Conservation (phyloP, 805 yeast species). For the Wickerhamiella sergipiensis region DNA sequence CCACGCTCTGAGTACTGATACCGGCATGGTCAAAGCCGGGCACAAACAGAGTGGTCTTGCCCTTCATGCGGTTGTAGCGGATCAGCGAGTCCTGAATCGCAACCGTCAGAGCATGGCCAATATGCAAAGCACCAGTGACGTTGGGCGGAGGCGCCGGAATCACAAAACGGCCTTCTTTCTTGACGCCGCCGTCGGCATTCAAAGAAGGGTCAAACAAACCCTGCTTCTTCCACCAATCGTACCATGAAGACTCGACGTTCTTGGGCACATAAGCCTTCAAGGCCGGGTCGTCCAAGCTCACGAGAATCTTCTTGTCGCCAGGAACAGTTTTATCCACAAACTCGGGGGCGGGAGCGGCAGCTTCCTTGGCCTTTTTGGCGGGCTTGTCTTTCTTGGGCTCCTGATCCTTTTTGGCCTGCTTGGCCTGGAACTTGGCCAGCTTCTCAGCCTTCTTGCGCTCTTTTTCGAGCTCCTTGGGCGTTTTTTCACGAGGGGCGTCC, state of each 20-base stretch:
- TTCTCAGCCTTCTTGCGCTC: slow-evolving; percentile 83
- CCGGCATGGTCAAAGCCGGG: slow-evolving; percentile 99
- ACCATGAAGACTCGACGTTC: slow-evolving; percentile 94
- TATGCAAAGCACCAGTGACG: slow-evolving; percentile 96
- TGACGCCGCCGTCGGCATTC: slow-evolving; percentile 54
- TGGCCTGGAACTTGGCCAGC: slow-evolving; percentile 74
- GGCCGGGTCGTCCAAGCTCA: slow-evolving; percentile 81
- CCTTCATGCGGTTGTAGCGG: slow-evolving; percentile 93
- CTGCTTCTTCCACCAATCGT: slow-evolving; percentile 87
- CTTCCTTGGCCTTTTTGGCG: slow-evolving; percentile 42
- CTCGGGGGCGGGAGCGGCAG: slow-evolving; percentile 69
- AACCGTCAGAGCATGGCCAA: slow-evolving; percentile 95
- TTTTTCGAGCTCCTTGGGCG: slow-evolving; percentile 71
- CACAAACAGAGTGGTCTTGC: slow-evolving; percentile 79
- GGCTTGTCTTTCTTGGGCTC: slow-evolving; percentile 25
- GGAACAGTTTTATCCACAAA: slow-evolving; percentile 70
- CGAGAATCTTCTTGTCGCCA: slow-evolving; percentile 84
- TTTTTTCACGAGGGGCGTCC: slow-evolving; percentile 32
- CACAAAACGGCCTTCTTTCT: slow-evolving; percentile 73
- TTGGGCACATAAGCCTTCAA: slow-evolving; percentile 88
- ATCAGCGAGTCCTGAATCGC: slow-evolving; percentile 88
- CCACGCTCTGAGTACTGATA: slow-evolving; percentile 96
- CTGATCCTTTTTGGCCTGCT: slow-evolving; percentile 47
- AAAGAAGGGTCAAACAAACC: slow-evolving; percentile 84
- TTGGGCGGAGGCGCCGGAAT: slow-evolving; percentile 99